Percentiles rank a stretch among this genome's conserved stretches.
These are phyloP conservation scores for Lathyrus sativus DNA, from an alignment of 306 rosid genomes.

Conservation along the genomic window DNA sequence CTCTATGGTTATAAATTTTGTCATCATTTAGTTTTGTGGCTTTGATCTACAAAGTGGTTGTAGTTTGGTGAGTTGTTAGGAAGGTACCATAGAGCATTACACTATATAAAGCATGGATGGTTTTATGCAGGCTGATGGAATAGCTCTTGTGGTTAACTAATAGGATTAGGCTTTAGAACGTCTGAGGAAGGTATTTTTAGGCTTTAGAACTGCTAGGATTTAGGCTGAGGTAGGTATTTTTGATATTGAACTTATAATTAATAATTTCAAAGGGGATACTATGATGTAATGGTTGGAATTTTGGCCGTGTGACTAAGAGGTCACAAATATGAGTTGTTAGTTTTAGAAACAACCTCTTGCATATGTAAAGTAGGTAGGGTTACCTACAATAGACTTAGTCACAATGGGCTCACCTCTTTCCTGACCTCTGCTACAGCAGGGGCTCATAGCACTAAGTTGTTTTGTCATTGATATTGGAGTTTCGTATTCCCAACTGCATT, in stretches of 20 bases:
- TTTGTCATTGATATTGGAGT: slow-evolving; percentile 17
- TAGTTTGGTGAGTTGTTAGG: slow-evolving; percentile 18
- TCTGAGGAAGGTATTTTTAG: not conserved
- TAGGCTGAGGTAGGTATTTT: not conserved
- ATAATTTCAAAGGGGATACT: slow-evolving; percentile 20
- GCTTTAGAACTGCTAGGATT: too few species aligned
- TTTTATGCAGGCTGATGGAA: not conserved
- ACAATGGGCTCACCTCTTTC: too few species aligned
- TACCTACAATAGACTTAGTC: too few species aligned
- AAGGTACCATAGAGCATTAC: slow-evolving; percentile 12
- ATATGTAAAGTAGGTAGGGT: too few species aligned
- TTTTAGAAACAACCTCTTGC: not conserved
- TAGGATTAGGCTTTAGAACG: slow-evolving; percentile 8
- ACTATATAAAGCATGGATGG: not conserved
- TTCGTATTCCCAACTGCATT: slow-evolving; percentile 22
- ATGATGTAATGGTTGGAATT: not conserved
- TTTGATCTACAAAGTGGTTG: slow-evolving; percentile 23
- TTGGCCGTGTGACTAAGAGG: slow-evolving; percentile 1
- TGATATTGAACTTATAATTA: slow-evolving; percentile 3
- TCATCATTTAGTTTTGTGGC: slow-evolving; percentile 25
- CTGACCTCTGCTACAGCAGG: not conserved
- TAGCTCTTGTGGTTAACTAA: slow-evolving; percentile 16
- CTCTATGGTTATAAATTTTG: slow-evolving; percentile 15
- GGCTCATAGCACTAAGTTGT: too few species aligned
- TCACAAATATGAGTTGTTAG: not conserved